A percentile compares a stretch with the other conserved stretches of the same genome.
phyloP scores from a whole-genome alignment of 164 flowering plant species.

The Vitis cinerea region DNA sequence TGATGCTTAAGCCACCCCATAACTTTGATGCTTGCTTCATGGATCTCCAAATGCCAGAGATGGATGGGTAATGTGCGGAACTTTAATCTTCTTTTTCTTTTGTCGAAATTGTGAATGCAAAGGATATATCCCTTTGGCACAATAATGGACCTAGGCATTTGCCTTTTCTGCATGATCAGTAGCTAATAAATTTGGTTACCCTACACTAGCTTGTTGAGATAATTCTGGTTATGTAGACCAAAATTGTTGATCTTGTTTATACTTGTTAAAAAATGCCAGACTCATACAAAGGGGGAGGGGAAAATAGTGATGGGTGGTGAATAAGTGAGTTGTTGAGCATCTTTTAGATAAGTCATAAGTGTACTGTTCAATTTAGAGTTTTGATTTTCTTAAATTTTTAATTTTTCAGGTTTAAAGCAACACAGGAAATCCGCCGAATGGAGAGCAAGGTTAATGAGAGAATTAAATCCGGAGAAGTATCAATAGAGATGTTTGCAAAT shows the following conservation, averaged over 20 bases:
- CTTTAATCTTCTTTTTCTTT: not conserved
- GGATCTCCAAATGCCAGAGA: constrained; percentile 99
- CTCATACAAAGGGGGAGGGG: not conserved
- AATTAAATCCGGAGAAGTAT: constrained; percentile 46
- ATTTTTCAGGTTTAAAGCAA: constrained; percentile 78
- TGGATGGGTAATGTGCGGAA: constrained; percentile 69
- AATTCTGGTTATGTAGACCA: too few relatives aligned
- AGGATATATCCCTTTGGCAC: not conserved
- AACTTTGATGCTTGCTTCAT: constrained; percentile 87
- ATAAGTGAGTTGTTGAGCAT: not conserved
- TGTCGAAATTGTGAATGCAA: not conserved
- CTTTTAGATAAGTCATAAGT: not conserved
- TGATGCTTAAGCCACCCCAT: constrained; percentile 80
- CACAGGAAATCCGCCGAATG: constrained; percentile 49
- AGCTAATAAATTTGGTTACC: too few relatives aligned
- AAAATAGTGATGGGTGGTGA: not conserved
- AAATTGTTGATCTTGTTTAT: not conserved
- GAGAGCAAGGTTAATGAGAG: constrained; percentile 54
- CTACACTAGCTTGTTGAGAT: too few relatives aligned
- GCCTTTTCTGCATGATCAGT: too few relatives aligned
- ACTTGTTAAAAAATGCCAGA: not conserved
- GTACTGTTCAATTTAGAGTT: not conserved
- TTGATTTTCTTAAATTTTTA: not conserved
- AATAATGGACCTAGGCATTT: not conserved
- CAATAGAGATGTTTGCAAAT: constrained; percentile 30